Conservation (phyloP, 495 filamentous ascomycete species). For the Penicillium odoratum region DNA sequence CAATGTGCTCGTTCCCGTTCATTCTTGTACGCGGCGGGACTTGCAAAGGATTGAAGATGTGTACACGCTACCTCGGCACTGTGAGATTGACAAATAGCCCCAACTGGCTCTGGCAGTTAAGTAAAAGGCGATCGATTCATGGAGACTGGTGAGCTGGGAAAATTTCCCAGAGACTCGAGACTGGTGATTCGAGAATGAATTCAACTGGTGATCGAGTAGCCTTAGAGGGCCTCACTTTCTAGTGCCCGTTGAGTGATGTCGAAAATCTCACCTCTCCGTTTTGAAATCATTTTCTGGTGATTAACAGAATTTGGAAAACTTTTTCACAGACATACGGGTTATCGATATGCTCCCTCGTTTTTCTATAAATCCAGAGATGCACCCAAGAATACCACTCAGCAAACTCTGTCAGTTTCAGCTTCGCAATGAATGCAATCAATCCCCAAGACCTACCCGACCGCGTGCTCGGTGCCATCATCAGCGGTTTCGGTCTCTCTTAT, state of each 20-base stretch:
- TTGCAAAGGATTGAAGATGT: neutral
- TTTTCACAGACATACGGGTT: neutral
- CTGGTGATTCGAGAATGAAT: neutral
- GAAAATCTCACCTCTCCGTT: neutral
- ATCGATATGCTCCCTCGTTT: neutral
- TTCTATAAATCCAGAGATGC: neutral
- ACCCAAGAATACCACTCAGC: neutral
- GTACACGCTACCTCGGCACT: neutral
- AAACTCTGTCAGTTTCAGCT: neutral
- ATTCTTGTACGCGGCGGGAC: neutral
- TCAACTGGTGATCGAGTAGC: neutral
- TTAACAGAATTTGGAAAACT: neutral
- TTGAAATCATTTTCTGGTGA: neutral
- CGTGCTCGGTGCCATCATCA: neutral
- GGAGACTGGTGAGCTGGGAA: neutral
- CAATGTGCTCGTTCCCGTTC: slow-evolving; percentile 4
- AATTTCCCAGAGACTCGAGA: neutral
- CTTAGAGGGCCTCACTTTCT: neutral
- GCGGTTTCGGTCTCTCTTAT: neutral
- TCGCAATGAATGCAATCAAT: neutral
- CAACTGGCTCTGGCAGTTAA: neutral
- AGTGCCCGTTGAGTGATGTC: neutral
- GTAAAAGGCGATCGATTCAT: neutral
- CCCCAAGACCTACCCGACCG: neutral
- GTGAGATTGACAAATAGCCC: neutral